A percentile compares a stretch with the other conserved stretches of the same genome.
Evolutionary conservation across 768 basidiomycete genomes (phyloP).

Genomic region (Trametes cinnabarina): DNA sequence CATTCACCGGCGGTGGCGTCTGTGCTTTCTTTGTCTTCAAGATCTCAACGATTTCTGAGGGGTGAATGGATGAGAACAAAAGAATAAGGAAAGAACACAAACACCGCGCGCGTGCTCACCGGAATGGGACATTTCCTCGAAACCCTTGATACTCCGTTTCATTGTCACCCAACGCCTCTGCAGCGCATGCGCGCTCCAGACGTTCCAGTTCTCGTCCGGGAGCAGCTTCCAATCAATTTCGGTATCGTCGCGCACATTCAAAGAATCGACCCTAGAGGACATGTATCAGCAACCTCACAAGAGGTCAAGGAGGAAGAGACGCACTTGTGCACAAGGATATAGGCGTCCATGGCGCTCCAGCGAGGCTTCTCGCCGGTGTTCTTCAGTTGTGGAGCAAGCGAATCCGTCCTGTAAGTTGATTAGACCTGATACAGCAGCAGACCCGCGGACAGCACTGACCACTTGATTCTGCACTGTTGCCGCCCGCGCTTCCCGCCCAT

Average conservation of each 20-base stretch:
- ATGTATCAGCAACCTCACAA: conserved; percentile 4
- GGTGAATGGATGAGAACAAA: conserved; percentile 8
- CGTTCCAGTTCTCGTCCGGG: conserved; percentile 72
- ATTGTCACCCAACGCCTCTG: conserved; percentile 80
- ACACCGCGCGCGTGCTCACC: conserved; percentile 41
- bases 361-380: conserved; percentile 67
- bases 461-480: conserved; percentile 87
- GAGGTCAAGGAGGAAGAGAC: conserved; percentile 15
- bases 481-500: conserved; percentile 77
- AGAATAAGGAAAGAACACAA: not conserved
- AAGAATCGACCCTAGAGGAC: conserved; percentile 59
- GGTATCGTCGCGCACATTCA: conserved; percentile 74
- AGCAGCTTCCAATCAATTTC: conserved; percentile 85
- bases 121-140: conserved; percentile 77
- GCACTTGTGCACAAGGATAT: conserved; percentile 79
- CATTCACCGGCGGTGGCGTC: conserved; percentile 36
- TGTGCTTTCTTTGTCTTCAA: conserved; percentile 71
- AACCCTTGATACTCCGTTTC: conserved; percentile 73
- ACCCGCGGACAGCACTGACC: conserved; percentile 43
- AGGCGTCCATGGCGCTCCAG: conserved; percentile 76
- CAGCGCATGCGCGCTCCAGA: conserved; percentile 79
- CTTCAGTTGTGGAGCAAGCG: conserved; percentile 68
- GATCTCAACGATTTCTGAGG: conserved; percentile 77
- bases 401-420: conserved; percentile 60
- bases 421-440: not conserved